Conservation (phyloP, 331 rosid species). For the Quercus tomentella region DNA sequence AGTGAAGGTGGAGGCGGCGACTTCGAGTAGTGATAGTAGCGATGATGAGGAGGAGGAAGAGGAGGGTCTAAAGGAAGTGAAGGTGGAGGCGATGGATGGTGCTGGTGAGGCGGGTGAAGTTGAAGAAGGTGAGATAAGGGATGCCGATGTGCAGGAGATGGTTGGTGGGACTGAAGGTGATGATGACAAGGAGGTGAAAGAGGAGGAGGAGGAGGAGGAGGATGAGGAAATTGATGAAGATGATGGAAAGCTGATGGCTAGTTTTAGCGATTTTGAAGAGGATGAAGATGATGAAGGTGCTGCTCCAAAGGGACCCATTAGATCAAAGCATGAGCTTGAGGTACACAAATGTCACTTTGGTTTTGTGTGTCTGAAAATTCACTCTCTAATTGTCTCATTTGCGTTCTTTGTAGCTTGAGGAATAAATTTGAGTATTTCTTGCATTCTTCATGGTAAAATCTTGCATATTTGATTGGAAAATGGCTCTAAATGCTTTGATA, state of each 20-base stretch:
- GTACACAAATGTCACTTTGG: constrained; percentile 15
- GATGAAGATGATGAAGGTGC: constrained; percentile 32
- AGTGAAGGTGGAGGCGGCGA: constrained; percentile 1
- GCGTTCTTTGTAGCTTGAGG: not conserved
- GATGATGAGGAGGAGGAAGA: constrained; percentile 9
- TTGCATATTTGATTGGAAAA: not conserved
- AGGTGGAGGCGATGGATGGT: constrained; percentile 4
- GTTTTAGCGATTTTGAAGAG: constrained; percentile 37
- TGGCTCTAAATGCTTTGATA: not conserved
- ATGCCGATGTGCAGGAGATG: constrained; percentile 24
- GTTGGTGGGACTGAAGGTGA: not conserved
- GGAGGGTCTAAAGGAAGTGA: constrained; percentile 8
- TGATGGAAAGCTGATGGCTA: constrained; percentile 26
- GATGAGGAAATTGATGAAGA: constrained; percentile 15
- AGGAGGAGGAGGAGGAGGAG: constrained; percentile 21
- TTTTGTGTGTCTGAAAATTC: not conserved
- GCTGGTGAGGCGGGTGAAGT: constrained; percentile 28
- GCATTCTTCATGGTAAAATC: not conserved
- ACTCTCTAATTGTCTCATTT: not conserved
- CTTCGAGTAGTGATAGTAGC: constrained; percentile 8
- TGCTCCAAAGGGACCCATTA: constrained; percentile 51
- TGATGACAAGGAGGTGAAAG: constrained; percentile 16
- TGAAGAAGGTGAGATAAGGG: constrained; percentile 81
- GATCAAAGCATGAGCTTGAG: constrained; percentile 78
- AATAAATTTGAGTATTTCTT: too few relatives aligned